phyloP scores from a whole-genome alignment of 139 green algal species.

The Haematococcus lacustris region DNA sequence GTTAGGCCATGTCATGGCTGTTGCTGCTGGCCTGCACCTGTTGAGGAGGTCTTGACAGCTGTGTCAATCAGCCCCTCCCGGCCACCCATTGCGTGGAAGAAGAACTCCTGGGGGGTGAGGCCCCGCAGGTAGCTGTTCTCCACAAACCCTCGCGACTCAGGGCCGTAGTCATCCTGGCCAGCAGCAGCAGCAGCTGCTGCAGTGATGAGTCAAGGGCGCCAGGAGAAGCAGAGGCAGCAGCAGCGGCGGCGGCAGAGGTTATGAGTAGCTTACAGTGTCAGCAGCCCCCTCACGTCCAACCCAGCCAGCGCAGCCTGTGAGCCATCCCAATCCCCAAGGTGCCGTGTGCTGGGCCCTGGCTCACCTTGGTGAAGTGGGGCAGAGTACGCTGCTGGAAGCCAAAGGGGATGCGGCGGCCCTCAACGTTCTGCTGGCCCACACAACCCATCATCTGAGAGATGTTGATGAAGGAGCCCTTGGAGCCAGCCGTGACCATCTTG shows the following conservation, averaged over 20 bases:
- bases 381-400: conserved; percentile 88
- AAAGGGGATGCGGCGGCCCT: conserved; percentile 98
- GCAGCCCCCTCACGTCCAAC: too few relatives aligned
- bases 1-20: too few relatives aligned
- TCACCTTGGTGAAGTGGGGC: conserved; percentile 81
- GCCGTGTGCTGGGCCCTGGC: too few relatives aligned
- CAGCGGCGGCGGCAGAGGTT: too few relatives aligned
- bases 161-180: conserved; percentile 89
- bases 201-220: too few relatives aligned
- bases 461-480: conserved; percentile 99
- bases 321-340: too few relatives aligned
- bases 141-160: conserved; percentile 94
- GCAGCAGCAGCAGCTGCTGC: too few relatives aligned
- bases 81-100: conserved; percentile 99
- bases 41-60: conserved; percentile 95
- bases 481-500: conserved; percentile 92
- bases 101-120: conserved; percentile 97
- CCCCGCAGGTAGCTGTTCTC: conserved; percentile 96
- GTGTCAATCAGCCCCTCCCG: conserved; percentile 99
- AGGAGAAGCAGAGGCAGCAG: too few relatives aligned
- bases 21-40: too few relatives aligned
- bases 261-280: background rate
- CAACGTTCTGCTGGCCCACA: conserved; percentile 99
- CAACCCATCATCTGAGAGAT: conserved; percentile 99
- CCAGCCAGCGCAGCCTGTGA: too few relatives aligned